phyloP scores from a whole-genome alignment of 2,329 filamentous ascomycete genomes.

The Colletotrichum sp. region DNA sequence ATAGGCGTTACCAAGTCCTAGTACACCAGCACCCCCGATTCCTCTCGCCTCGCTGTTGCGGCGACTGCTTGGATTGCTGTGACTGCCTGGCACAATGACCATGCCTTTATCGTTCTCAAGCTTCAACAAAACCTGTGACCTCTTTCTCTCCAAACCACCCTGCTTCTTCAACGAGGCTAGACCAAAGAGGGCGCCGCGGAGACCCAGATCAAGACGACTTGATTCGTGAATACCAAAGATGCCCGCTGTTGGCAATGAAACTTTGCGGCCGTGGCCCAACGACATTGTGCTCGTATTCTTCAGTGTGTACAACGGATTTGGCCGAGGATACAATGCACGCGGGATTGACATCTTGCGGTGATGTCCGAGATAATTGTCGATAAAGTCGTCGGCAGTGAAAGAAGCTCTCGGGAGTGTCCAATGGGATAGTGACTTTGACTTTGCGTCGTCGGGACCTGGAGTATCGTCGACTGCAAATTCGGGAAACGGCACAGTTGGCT shows the following conservation, averaged over 20 bases:
- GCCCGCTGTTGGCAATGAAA: conserved; percentile 24
- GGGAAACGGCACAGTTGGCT: conserved; percentile 5
- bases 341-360: conserved; percentile 6
- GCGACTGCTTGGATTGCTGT: not conserved
- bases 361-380: not conserved
- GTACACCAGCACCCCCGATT: conserved; percentile 1
- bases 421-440: not conserved
- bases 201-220: conserved; percentile 3
- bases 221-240: conserved; percentile 24
- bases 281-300: not conserved
- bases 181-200: conserved; percentile 15
- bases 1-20: conserved; percentile 8
- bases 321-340: conserved; percentile 5
- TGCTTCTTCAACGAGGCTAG: not conserved
- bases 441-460: not conserved
- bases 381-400: conserved; percentile 4
- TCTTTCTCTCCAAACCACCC: not conserved
- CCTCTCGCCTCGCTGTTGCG: conserved; percentile 5
- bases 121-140: conserved; percentile 1
- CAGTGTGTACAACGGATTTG: conserved; percentile 1
- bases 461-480: not conserved
- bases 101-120: conserved; percentile 9
- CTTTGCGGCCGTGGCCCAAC: conserved; percentile 19
- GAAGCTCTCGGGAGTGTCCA: conserved; percentile 8
- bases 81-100: conserved; percentile 4